A percentile compares a stretch with the other conserved stretches of the same genome.
phyloP scores from a whole-genome alignment of 176 grass and related monocot species.

The Chrysopogon serrulatus region DNA sequence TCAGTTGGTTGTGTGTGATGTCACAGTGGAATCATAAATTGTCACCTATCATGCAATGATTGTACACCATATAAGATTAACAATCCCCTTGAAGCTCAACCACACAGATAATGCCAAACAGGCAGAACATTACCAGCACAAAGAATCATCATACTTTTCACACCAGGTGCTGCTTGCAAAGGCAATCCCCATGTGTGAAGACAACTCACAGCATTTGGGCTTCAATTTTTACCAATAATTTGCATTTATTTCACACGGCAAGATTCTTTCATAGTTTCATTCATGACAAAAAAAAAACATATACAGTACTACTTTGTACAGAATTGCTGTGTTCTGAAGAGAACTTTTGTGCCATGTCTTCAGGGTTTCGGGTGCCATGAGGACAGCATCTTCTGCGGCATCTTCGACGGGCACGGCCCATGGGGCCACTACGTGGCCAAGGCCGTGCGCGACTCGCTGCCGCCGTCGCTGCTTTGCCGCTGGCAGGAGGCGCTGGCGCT shows the following conservation, averaged over 20 bases:
- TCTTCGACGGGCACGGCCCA: slow-evolving; percentile 89
- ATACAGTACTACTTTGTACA: background rate
- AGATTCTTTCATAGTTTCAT: background rate
- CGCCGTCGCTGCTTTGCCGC: slow-evolving; percentile 66
- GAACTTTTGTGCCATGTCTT: background rate
- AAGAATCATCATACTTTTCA: background rate
- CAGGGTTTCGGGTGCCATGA: slow-evolving; percentile 90
- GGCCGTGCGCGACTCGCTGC: slow-evolving; percentile 57
- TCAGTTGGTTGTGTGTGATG: slow-evolving; percentile 9
- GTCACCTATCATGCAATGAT: slow-evolving; percentile 5
- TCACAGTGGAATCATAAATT: slow-evolving; percentile 12
- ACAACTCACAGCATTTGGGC: background rate
- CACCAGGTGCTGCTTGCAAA: background rate
- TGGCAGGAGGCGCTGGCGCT: slow-evolving; percentile 76
- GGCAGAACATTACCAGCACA: background rate
- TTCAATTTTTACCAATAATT: background rate
- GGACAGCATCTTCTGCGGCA: slow-evolving; percentile 67
- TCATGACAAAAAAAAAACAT: background rate
- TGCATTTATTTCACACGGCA: background rate
- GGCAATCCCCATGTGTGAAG: no score
- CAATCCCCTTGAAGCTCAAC: background rate
- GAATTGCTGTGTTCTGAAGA: background rate
- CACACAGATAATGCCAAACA: slow-evolving; percentile 4
- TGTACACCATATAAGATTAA: background rate
- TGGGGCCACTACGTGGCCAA: slow-evolving; percentile 99